Base-by-base conservation (phyloP, 2,329 filamentous ascomycete species). In the Ophiostoma perfectum region DNA sequence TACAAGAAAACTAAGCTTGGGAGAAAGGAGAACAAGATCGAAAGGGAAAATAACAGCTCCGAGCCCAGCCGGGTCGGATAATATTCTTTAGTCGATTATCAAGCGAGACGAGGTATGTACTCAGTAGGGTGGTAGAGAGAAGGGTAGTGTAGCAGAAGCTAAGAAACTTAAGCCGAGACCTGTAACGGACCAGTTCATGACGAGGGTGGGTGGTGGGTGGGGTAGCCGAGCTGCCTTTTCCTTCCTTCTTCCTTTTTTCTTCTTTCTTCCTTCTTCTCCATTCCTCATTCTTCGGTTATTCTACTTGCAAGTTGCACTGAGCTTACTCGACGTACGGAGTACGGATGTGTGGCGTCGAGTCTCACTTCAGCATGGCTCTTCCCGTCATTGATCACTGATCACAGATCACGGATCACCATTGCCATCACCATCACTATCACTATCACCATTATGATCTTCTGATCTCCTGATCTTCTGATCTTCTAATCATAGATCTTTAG, bases 61-160 rank as follows among this genome's bases (percentile, higher is more conserved):
- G n/a, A 55, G 49, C 49, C 49, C 18, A 55, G 6, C n/a, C 45
- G 7, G 27, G 49, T 11, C 49, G 49, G 49, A 14, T 27, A 55
- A 55, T 55, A 36, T 27, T 27, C 2, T 27, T 12, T 55, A 55
- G 49, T 27, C 18, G 5, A 18, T 27, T n/a, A 11, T 55, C 45
- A 47, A 3, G 47, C 47, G 18, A 52, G 18, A 18, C 49, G 49
- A 47, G 45, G 45, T 47, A 14, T 11, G 16, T 5, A 47, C 12
- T 5, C 12, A 14, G 8, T 27, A 18, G 27, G 49, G 0, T 9
- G 18, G 8, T 27, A 4, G 49, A 38, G 14, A 18, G 14, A 18
- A 60, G 55, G 55, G 55, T 60, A 58, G 52, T 38, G 55, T 60
- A 14, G 55, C 55, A 60, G 55, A 60, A 60, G 55, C 55, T 60